Evolutionary conservation across 805 yeast genomes (phyloP).

Genomic region (Ogataea nitratoaversa): DNA sequence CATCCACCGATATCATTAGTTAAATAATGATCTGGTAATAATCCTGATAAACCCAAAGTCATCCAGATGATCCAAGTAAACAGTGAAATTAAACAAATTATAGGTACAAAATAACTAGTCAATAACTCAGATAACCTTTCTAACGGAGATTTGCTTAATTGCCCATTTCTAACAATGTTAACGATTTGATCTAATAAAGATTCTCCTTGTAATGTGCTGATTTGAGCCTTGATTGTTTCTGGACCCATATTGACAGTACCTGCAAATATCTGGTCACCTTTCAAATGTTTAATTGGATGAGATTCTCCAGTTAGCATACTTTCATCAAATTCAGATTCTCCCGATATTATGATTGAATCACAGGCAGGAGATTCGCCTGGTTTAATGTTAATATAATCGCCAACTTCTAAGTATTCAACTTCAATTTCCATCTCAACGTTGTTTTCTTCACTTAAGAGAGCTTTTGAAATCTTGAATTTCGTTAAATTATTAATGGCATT

Average conservation of each 20-base stretch:
- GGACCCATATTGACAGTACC: slow-evolving; percentile 69
- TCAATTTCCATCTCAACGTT: slow-evolving; percentile 25
- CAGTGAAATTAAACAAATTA: slow-evolving; percentile 56
- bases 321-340: slow-evolving; percentile 51
- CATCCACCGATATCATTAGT: slow-evolving; percentile 71
- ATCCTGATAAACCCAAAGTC: slow-evolving; percentile 48
- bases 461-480: slow-evolving; percentile 45
- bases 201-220: slow-evolving; percentile 55
- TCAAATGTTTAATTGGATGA: slow-evolving; percentile 48
- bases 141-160: slow-evolving; percentile 66
- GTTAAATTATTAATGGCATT: slow-evolving; percentile 55
- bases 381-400: slow-evolving; percentile 43
- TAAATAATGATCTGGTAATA: slow-evolving; percentile 49
- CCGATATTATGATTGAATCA: slow-evolving; percentile 49
- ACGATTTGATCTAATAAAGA: slow-evolving; percentile 70
- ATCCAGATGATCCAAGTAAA: slow-evolving; percentile 70
- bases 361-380: slow-evolving; percentile 60
- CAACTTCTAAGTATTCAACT: slow-evolving; percentile 45
- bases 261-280: slow-evolving; percentile 66
- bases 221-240: slow-evolving; percentile 47
- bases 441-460: slow-evolving; percentile 37
- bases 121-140: slow-evolving; percentile 65
- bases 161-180: slow-evolving; percentile 68
- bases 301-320: slow-evolving; percentile 63
- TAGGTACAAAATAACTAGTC: slow-evolving; percentile 71